Conservation (phyloP, 75 land plant genomes). For the Pinus taeda region DNA sequence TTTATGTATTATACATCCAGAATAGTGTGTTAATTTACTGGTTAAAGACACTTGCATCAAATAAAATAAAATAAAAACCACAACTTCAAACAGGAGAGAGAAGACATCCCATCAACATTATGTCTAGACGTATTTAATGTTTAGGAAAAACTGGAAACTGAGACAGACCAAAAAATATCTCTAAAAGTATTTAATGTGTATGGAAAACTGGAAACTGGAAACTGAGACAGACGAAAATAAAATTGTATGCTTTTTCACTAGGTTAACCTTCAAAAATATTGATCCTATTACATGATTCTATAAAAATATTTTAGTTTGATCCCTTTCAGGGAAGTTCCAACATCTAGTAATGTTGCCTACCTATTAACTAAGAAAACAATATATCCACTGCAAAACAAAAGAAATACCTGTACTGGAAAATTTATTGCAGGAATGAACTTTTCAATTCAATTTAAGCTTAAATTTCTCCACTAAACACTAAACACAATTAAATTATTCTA, state of each 20-base stretch:
- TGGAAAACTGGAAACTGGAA: too few relatives aligned
- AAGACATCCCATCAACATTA: not conserved
- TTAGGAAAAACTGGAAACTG: not conserved
- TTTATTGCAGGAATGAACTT: not conserved
- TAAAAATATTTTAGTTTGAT: not conserved
- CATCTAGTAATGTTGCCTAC: not conserved
- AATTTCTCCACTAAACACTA: not conserved
- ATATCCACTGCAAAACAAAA: not conserved
- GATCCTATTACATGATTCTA: not conserved
- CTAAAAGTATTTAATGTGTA: too few relatives aligned
- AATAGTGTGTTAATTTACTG: not conserved
- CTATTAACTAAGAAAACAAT: not conserved
- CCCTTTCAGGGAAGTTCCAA: not conserved
- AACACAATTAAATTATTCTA: not conserved
- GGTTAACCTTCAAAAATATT: not conserved
- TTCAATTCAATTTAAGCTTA: not conserved
- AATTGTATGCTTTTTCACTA: not conserved
- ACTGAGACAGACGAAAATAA: not conserved
- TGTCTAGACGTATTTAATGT: not conserved
- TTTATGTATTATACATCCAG: not conserved
- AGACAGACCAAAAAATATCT: not conserved
- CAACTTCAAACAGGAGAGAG: not conserved
- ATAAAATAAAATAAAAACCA: not conserved
- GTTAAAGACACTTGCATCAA: not conserved
- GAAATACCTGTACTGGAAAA: not conserved